phyloP scores from a whole-genome alignment of 2,329 filamentous ascomycete species.

The Blastomyces parvus region DNA sequence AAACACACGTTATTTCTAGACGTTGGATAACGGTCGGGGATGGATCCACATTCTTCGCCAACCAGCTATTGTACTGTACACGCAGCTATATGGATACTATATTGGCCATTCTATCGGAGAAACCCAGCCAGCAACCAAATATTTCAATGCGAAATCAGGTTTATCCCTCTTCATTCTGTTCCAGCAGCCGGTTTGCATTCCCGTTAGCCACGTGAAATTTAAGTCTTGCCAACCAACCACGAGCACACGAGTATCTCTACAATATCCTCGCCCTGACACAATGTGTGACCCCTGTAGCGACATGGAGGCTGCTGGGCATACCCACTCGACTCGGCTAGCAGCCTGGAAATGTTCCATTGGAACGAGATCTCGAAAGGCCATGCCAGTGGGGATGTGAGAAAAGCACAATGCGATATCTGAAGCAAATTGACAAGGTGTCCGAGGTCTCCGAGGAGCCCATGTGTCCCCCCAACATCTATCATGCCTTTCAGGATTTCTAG shows the following conservation, averaged over 20 bases:
- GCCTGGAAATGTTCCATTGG: neutral
- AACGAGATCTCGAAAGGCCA: neutral
- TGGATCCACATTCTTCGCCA: neutral
- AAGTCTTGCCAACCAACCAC: neutral
- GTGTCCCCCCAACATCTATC: neutral
- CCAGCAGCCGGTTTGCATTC: neutral
- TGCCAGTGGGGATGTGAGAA: neutral
- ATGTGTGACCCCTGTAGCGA: neutral
- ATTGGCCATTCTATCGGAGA: neutral
- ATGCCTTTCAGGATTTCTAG: neutral
- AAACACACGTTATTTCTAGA: neutral
- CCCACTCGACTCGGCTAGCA: neutral
- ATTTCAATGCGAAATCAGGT: neutral
- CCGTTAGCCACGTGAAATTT: neutral
- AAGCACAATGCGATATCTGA: neutral
- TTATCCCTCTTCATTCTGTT: neutral
- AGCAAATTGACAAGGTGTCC: neutral
- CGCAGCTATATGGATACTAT: neutral
- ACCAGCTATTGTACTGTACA: neutral
- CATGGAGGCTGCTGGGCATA: neutral
- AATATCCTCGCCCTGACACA: neutral
- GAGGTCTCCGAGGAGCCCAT: neutral
- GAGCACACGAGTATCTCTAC: neutral
- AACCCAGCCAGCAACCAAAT: constrained; percentile 2
- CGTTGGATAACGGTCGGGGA: neutral